Evolutionary conservation across 1,284 basidiomycete genomes (phyloP).

Genomic region (Puccinia triticina): DNA sequence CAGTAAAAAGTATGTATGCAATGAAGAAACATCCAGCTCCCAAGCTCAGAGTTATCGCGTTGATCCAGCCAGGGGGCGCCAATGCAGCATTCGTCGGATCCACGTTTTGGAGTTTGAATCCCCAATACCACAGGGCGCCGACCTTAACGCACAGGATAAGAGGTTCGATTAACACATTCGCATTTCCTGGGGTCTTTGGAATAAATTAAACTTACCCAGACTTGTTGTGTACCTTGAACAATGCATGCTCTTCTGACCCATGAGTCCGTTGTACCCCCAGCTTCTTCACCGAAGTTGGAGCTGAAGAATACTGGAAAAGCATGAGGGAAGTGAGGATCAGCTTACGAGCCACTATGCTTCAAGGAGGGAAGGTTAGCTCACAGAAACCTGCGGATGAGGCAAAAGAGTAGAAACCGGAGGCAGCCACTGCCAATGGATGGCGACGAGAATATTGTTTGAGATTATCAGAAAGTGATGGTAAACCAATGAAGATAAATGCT

Average conservation of each 20-base stretch:
- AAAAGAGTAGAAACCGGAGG: slow-evolving; percentile 84
- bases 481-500: slow-evolving; percentile 84
- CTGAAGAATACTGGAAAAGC: slow-evolving; percentile 72
- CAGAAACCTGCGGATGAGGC: slow-evolving; percentile 82
- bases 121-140: slow-evolving; percentile 92
- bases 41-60: slow-evolving; percentile 79
- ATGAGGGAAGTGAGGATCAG: not conserved
- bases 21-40: slow-evolving; percentile 74
- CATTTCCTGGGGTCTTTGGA: not conserved
- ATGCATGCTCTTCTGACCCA: slow-evolving; percentile 86
- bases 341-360: not conserved
- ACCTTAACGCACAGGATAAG: slow-evolving; percentile 65
- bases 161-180: not conserved
- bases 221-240: slow-evolving; percentile 68
- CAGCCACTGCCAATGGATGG: slow-evolving; percentile 69
- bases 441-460: slow-evolving; percentile 58
- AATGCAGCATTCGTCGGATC: slow-evolving; percentile 66
- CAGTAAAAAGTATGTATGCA: slow-evolving; percentile 77
- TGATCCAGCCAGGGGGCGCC: slow-evolving; percentile 63
- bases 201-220: slow-evolving; percentile 31
- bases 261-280: slow-evolving; percentile 85
- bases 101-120: slow-evolving; percentile 71
- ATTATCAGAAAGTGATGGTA: slow-evolving; percentile 71
- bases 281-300: slow-evolving; percentile 93
- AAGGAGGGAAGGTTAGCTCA: slow-evolving; percentile 1